Percentiles rank a stretch among this genome's conserved stretches.
Conservation (phyloP, 352 stramenopile species). For the Salisapilia sapeloensis region DNA sequence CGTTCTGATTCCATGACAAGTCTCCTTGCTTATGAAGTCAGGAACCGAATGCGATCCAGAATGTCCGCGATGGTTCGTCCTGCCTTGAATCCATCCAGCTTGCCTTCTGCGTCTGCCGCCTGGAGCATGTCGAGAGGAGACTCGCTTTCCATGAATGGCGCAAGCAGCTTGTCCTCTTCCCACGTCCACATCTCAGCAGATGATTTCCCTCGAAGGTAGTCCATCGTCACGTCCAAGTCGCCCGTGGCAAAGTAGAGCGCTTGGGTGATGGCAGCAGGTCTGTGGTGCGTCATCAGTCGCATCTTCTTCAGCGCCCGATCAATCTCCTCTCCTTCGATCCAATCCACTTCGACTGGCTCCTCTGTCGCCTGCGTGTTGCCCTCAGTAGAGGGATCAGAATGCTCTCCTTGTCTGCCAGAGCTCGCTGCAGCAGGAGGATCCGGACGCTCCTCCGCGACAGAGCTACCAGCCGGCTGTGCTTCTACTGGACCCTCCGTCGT, state of each 20-base stretch:
- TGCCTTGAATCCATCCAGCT: constrained; percentile 13
- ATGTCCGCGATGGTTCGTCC: constrained; percentile 18
- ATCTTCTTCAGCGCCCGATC: constrained; percentile 3
- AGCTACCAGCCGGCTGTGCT: not conserved
- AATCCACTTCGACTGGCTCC: constrained; percentile 1
- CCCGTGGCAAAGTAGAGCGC: constrained; percentile 26
- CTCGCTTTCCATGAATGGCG: constrained; percentile 6
- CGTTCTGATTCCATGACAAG: too few relatives aligned
- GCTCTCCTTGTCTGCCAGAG: constrained; percentile 6
- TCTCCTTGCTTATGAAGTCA: too few relatives aligned
- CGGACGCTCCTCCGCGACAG: not conserved
- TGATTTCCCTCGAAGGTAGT: constrained; percentile 10
- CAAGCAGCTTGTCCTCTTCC: constrained; percentile 29
- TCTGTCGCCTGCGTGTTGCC: constrained; percentile 4
- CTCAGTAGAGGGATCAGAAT: constrained; percentile 5
- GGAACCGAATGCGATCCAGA: constrained; percentile 28
- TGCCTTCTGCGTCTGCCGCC: constrained; percentile 8
- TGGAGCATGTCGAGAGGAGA: constrained; percentile 5
- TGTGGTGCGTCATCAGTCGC: constrained; percentile 6
- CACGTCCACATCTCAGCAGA: constrained; percentile 21
- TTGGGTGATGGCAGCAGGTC: constrained; percentile 8
- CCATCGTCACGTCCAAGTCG: constrained; percentile 7
- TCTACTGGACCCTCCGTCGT: not conserved
- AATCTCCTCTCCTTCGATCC: constrained; percentile 2
- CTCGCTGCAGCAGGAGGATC: constrained; percentile 1